Percentiles rank a stretch among this genome's conserved stretches.
Conservation (phyloP, 1,284 basidiomycete genomes). For the Testicularia cyperi region DNA sequence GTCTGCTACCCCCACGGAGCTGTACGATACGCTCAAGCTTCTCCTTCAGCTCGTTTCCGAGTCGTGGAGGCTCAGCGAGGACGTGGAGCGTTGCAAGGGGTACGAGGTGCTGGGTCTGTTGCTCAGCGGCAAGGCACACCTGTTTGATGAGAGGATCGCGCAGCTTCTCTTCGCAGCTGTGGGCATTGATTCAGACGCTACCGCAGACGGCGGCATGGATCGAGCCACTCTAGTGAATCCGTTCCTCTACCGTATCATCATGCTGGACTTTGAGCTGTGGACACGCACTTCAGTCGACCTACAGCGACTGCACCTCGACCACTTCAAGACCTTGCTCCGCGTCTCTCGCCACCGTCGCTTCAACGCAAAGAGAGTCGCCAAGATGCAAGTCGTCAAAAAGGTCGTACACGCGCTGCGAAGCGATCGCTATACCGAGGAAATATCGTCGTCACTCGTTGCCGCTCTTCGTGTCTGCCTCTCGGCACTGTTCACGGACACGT, state of each 20-base stretch:
- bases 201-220: slow-evolving; percentile 63
- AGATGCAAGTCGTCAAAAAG: slow-evolving; percentile 69
- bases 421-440: slow-evolving; percentile 3
- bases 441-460: slow-evolving; percentile 3
- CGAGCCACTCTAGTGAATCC: slow-evolving; percentile 71
- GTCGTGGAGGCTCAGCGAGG: slow-evolving; percentile 70
- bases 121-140: slow-evolving; percentile 71
- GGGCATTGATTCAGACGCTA: slow-evolving; percentile 67
- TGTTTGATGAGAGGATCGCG: slow-evolving; percentile 76
- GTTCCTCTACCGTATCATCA: slow-evolving; percentile 77
- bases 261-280: slow-evolving; percentile 90
- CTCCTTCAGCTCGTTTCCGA: slow-evolving; percentile 75
- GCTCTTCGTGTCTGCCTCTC: slow-evolving; percentile 49
- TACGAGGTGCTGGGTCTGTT: slow-evolving; percentile 82
- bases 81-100: slow-evolving; percentile 41
- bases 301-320: slow-evolving; percentile 74
- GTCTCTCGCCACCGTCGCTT: slow-evolving; percentile 66
- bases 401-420: slow-evolving; percentile 72
- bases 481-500: slow-evolving; percentile 70
- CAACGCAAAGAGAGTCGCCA: slow-evolving; percentile 49
- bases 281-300: slow-evolving; percentile 70
- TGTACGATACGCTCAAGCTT: slow-evolving; percentile 73
- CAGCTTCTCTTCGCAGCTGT: slow-evolving; percentile 79
- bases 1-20: slow-evolving; percentile 68
- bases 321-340: slow-evolving; percentile 74